Percentiles rank a stretch among this genome's conserved stretches.
Evolutionary conservation across 306 rosid species (phyloP).

Genomic region (Urtica urens): DNA sequence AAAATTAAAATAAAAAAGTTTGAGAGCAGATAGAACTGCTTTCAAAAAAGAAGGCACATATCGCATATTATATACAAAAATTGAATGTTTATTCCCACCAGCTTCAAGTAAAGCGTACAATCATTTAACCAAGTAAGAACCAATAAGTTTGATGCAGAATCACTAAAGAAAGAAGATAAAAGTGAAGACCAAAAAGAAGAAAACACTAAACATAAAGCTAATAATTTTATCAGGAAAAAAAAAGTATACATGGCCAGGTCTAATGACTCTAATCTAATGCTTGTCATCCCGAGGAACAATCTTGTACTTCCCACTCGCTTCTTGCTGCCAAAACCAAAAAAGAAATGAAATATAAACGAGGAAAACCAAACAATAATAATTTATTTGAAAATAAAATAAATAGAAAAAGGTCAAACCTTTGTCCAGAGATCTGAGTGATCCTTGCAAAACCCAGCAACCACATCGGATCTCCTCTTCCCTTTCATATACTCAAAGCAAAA

Average conservation of each 20-base stretch:
- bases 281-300: conserved; percentile 68
- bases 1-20: no score
- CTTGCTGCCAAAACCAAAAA: conserved; percentile 52
- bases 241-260: not conserved
- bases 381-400: not conserved
- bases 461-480: conserved; percentile 44
- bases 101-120: no score
- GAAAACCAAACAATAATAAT: not conserved
- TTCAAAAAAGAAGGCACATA: no score
- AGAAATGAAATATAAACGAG: conserved; percentile 10
- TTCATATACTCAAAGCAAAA: conserved; percentile 56
- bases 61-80: no score
- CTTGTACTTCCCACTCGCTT: conserved; percentile 70
- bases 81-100: no score
- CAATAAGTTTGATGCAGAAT: no score
- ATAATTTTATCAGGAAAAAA: not conserved
- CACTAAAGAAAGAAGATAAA: no score
- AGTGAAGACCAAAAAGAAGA: no score
- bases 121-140: no score
- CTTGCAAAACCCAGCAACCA: conserved; percentile 82
- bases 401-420: conserved; percentile 29
- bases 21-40: no score
- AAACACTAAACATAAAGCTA: no score
- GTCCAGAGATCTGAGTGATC: conserved; percentile 50
- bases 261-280: conserved; percentile 14